Base-by-base conservation (phyloP, 2,329 filamentous ascomycete genomes). In the Periconia digitata region DNA sequence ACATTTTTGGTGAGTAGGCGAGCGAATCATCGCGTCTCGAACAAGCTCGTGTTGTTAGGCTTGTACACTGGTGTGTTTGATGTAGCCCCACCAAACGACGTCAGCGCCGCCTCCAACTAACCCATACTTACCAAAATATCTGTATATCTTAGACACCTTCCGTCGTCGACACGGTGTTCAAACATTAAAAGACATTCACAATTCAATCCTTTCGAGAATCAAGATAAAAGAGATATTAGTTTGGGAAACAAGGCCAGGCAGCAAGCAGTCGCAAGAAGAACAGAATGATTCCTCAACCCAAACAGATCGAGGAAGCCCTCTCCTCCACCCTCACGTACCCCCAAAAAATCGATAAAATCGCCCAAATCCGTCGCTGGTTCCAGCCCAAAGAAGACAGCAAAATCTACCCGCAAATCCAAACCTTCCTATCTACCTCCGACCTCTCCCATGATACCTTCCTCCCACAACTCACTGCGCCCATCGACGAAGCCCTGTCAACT, bases 341-440 rank as follows among this genome's bases (percentile, higher is more conserved):
- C 22, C 24, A 51, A 43, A 54, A 63, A 44, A 66, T 71, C 40
- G 67, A 71, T 27, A 47, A 55, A 32, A 62, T 72, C 20, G 63
- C 63, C 15, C 49, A 55, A 37, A 55, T 64, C 6, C 60, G 64
- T 36, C 56, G 60, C 34, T 70, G 66, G 62, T 66, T 64, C 37
- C 45, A 56, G 2, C 63, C 66, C 27, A 39, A 60, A 8, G 51
- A 62, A 16, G 37, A 58, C 48, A 66, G 56, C 45, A 23, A 16
- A 2, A 53, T 47, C 40, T 68, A 67, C 40, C 40, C 60, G 0
- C 37, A 51, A 3, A 46, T 70, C 2, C 63, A 66, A 44, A 44
- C 58, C 8, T 67, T 64, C 34, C 16, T 67, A 4, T 21, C 46
- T n/a, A 48, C 44, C 2, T 27, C 55, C 35, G 49, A 57, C 22